A percentile compares a stretch with the other conserved stretches of the same genome.
Evolutionary conservation across 768 basidiomycete species (phyloP).

Genomic region (Krasilnikovozyma curviuscula): DNA sequence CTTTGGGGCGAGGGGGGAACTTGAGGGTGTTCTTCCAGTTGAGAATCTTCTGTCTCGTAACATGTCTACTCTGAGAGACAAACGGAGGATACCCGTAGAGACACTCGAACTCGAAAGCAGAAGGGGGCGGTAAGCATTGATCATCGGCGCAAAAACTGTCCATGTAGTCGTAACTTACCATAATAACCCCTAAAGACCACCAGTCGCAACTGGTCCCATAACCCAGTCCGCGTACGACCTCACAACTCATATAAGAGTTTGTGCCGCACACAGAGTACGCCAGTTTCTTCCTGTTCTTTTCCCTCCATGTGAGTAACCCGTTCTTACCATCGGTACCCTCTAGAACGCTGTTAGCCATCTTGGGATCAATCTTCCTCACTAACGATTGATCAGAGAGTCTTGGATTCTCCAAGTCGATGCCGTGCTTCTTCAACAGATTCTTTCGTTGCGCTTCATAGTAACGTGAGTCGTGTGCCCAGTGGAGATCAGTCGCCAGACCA

Average conservation of each 20-base stretch:
- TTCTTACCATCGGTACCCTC: constrained; percentile 54
- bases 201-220: constrained; percentile 91
- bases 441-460: constrained; percentile 89
- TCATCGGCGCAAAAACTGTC: constrained; percentile 28
- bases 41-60: constrained; percentile 89
- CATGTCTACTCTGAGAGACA: constrained; percentile 46
- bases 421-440: constrained; percentile 74
- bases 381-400: constrained; percentile 12
- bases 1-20: constrained; percentile 64
- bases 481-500: constrained; percentile 55
- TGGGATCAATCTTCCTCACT: constrained; percentile 15
- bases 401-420: constrained; percentile 79
- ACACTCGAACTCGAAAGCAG: not conserved
- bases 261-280: constrained; percentile 28
- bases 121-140: not conserved
- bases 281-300: constrained; percentile 79
- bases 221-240: constrained; percentile 35
- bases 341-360: constrained; percentile 53
- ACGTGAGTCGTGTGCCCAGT: constrained; percentile 71
- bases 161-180: constrained; percentile 82
- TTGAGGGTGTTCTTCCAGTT: constrained; percentile 80
- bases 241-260: constrained; percentile 27
- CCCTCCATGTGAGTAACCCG: constrained; percentile 85
- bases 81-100: constrained; percentile 70
- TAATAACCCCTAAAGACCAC: constrained; percentile 96